phyloP scores from a whole-genome alignment of 306 rosid genomes.

The Fagus sylvatica region DNA sequence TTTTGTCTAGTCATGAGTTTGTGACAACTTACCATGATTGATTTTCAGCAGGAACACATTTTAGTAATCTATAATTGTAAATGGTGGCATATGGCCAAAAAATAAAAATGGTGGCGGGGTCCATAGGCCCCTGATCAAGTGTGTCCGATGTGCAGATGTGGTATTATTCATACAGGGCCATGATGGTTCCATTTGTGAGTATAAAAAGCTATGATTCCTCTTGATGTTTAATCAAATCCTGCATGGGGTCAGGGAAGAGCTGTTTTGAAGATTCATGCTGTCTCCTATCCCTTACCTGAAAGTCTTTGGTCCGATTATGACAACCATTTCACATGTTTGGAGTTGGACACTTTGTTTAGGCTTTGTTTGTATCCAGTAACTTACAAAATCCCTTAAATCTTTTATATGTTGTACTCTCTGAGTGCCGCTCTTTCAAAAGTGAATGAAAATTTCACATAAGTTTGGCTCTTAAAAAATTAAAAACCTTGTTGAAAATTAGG shows the following conservation, averaged over 20 bases:
- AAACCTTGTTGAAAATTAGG: no score
- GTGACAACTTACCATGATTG: neutral
- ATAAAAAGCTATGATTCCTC: conserved; percentile 29
- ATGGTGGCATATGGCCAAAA: neutral
- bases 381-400: neutral
- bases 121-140: conserved; percentile 23
- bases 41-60: neutral
- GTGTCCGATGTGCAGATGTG: conserved; percentile 42
- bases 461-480: neutral
- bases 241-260: conserved; percentile 53
- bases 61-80: neutral
- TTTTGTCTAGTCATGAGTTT: neutral
- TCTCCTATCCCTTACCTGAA: conserved; percentile 54
- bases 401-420: conserved; percentile 17
- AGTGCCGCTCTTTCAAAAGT: neutral
- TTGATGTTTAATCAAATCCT: conserved; percentile 44
- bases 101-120: conserved; percentile 32
- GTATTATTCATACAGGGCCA: conserved; percentile 39
- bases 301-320: conserved; percentile 59
- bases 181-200: conserved; percentile 52
- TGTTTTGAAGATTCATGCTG: conserved; percentile 80
- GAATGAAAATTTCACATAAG: neutral
- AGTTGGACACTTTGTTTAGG: conserved; percentile 24
- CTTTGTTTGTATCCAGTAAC: conserved; percentile 36
- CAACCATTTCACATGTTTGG: conserved; percentile 51